These are phyloP conservation scores for Lophiotrema nucula DNA, from an alignment of 495 filamentous ascomycete species.

Conservation along the genomic window DNA sequence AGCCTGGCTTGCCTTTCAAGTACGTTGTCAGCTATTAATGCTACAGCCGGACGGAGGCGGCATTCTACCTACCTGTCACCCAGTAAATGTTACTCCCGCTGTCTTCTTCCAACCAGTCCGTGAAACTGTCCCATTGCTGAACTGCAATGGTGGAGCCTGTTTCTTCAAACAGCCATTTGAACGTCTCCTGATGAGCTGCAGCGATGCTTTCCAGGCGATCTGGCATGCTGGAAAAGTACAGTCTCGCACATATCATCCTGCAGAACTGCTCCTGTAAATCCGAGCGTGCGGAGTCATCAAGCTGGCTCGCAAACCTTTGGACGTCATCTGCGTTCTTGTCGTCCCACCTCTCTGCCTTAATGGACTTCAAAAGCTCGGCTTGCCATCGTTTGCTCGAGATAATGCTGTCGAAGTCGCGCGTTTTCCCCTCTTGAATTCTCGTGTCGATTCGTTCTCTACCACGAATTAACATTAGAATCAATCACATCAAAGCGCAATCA, in stretches of 20 bases:
- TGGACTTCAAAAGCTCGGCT: neutral
- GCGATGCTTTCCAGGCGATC: neutral
- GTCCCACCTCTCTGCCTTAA: neutral
- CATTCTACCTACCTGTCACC: neutral
- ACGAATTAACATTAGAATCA: too few species aligned
- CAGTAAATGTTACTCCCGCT: neutral
- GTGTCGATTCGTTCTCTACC: too few species aligned
- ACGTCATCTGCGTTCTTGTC: neutral
- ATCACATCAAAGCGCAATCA: too few species aligned
- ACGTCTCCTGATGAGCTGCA: neutral
- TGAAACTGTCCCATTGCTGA: neutral
- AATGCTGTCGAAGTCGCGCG: too few species aligned
- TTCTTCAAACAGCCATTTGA: neutral
- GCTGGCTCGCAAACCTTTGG: neutral
- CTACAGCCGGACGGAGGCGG: too few species aligned
- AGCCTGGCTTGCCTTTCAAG: neutral
- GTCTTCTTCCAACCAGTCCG: neutral
- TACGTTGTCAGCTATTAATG: too few species aligned
- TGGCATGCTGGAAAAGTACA: neutral
- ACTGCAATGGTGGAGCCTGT: too few species aligned
- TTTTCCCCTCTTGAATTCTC: too few species aligned
- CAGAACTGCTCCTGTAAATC: neutral
- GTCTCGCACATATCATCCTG: neutral
- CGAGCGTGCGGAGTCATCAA: neutral
- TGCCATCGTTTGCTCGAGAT: too few species aligned